These are phyloP conservation scores for Alternaria burnsii DNA, from an alignment of 2,329 filamentous ascomycete genomes.

Conservation along the genomic window DNA sequence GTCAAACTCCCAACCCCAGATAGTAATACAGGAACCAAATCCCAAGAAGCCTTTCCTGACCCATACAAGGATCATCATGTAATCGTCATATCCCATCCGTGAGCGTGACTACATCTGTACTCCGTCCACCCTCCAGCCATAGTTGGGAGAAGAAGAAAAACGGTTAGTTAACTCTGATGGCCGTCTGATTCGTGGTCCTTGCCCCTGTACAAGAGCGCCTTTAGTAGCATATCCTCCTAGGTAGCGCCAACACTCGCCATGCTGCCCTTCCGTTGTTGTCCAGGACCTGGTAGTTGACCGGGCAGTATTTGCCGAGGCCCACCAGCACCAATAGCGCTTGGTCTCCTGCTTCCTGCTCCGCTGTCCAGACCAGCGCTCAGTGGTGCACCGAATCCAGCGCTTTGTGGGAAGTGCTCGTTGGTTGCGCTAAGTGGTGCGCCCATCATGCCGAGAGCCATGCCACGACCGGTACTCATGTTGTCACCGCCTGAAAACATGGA, in stretches of 20 bases:
- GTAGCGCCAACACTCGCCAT: conserved; percentile 6
- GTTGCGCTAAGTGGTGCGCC: conserved; percentile 41
- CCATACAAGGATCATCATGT: neutral
- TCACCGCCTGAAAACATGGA: conserved; percentile 36
- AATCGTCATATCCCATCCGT: neutral
- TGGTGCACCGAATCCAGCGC: conserved; percentile 38
- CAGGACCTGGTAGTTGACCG: conserved; percentile 37
- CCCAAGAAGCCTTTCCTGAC: neutral
- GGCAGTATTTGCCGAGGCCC: conserved; percentile 49
- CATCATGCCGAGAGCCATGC: conserved; percentile 44
- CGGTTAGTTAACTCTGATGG: neutral
- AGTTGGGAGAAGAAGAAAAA: neutral
- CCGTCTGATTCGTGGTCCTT: neutral
- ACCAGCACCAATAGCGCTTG: conserved; percentile 41
- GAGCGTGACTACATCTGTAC: neutral
- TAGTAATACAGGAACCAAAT: neutral
- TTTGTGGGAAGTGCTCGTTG: conserved; percentile 42
- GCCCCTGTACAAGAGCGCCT: neutral
- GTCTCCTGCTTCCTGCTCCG: conserved; percentile 36
- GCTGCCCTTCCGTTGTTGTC: conserved; percentile 11
- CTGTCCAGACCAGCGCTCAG: conserved; percentile 45
- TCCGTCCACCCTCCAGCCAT: neutral
- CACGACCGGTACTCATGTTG: conserved; percentile 31
- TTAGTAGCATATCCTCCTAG: neutral
- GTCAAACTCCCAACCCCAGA: neutral